Conservation (phyloP, 345 rosid species). For the Euclidium syriacum region DNA sequence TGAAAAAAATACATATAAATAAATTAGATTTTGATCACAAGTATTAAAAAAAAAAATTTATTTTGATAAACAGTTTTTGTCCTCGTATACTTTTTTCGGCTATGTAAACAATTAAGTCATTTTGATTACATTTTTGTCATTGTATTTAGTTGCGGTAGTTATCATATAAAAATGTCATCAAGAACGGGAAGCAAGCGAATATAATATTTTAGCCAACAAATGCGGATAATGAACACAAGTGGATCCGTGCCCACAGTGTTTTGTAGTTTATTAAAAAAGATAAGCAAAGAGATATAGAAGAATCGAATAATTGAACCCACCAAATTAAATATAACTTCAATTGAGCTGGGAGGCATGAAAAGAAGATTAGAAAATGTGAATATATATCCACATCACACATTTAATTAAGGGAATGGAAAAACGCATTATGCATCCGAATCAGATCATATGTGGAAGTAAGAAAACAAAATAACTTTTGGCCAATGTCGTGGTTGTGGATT, state of each 20-base stretch:
- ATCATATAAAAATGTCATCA: no score
- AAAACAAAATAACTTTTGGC: constrained; percentile 31
- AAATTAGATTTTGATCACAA: no score
- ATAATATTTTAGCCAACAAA: constrained; percentile 8
- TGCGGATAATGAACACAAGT: constrained; percentile 19
- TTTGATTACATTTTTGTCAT: no score
- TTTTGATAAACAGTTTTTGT: no score
- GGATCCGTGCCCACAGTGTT: constrained; percentile 7
- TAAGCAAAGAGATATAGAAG: not conserved
- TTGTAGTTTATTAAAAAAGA: not conserved
- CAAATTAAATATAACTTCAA: constrained; percentile 3
- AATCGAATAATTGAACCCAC: constrained; percentile 22
- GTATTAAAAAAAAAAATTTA: no score
- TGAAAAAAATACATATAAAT: no score
- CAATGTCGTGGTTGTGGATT: constrained; percentile 23
- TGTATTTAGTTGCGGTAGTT: no score
- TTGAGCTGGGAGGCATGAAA: not conserved
- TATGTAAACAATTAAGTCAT: no score
- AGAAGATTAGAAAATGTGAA: not conserved
- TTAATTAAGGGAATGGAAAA: constrained; percentile 15
- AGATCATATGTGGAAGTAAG: constrained; percentile 28
- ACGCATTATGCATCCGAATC: constrained; percentile 29
- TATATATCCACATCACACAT: constrained; percentile 13
- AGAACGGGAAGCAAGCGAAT: not conserved
- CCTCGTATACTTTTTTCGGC: no score